These are phyloP conservation scores for Ambrosia trifida DNA, from an alignment of 129 eudicot species.

Conservation along the genomic window DNA sequence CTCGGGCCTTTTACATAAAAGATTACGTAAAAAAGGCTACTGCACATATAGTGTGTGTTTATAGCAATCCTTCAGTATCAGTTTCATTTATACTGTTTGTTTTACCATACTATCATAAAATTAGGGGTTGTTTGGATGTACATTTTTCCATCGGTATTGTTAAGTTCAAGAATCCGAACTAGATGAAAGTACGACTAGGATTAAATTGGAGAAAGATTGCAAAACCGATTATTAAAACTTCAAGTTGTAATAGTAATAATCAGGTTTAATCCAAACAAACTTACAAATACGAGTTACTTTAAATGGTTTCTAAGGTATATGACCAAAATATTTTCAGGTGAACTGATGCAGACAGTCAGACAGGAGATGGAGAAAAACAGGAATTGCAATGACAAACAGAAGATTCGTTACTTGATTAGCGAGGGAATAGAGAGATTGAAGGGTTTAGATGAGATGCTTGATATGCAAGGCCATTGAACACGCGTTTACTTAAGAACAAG, in stretches of 20 bases:
- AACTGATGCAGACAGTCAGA: conserved; percentile 63
- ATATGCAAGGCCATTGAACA: conserved; percentile 35
- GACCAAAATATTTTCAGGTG: conserved; percentile 44
- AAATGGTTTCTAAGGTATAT: neutral
- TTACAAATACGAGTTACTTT: too few species aligned
- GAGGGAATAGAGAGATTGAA: conserved; percentile 71
- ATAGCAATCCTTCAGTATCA: too few species aligned
- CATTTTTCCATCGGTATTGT: neutral
- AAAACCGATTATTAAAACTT: too few species aligned
- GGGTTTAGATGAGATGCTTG: conserved; percentile 72
- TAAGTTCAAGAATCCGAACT: too few species aligned
- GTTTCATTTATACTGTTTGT: too few species aligned
- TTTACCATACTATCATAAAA: neutral
- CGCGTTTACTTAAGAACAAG: too few species aligned
- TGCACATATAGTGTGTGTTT: too few species aligned
- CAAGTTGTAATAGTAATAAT: too few species aligned
- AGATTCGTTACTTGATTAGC: conserved; percentile 68
- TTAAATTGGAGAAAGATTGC: too few species aligned
- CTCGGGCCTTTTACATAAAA: too few species aligned
- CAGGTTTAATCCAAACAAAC: too few species aligned
- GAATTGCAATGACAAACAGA: conserved; percentile 74
- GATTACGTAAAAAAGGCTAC: too few species aligned
- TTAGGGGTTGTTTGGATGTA: neutral
- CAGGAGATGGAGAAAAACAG: conserved; percentile 78
- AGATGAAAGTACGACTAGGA: neutral